These are phyloP conservation scores for Cladosporium halotolerans DNA, from an alignment of 2,329 filamentous ascomycete species.

Conservation along the genomic window DNA sequence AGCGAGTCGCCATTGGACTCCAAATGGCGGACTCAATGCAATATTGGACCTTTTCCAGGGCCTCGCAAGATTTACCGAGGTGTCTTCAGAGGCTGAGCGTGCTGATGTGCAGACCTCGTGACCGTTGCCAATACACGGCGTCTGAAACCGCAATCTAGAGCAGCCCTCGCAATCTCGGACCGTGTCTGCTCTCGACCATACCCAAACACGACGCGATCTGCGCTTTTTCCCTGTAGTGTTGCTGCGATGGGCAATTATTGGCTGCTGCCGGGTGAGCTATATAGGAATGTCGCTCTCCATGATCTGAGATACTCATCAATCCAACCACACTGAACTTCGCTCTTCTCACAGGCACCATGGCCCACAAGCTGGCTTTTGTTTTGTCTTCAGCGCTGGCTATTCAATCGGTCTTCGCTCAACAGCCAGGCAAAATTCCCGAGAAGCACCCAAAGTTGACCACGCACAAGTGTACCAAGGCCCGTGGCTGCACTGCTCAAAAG, in stretches of 20 bases:
- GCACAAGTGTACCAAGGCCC: conserved; percentile 46
- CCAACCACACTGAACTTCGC: neutral
- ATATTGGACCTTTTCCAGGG: neutral
- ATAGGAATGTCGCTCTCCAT: neutral
- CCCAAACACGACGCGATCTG: neutral
- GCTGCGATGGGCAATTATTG: neutral
- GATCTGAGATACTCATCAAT: neutral
- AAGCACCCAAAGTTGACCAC: conserved; percentile 48
- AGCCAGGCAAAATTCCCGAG: conserved; percentile 30
- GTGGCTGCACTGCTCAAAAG: conserved; percentile 43
- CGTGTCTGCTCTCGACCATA: neutral
- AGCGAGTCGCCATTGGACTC: neutral
- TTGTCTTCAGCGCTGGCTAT: conserved; percentile 6
- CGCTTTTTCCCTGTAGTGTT: neutral
- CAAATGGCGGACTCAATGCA: neutral
- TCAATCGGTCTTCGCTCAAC: conserved; percentile 6
- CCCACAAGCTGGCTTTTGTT: neutral
- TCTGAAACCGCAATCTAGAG: conserved; percentile 9
- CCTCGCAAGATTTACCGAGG: neutral
- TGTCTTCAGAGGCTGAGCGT: neutral
- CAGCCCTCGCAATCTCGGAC: conserved; percentile 3
- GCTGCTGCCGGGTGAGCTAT: neutral
- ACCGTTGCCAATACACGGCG: conserved; percentile 5
- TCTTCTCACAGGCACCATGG: neutral
- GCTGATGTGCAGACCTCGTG: neutral